phyloP scores from a whole-genome alignment of 345 rosid genomes.

The Lepidium sativum region DNA sequence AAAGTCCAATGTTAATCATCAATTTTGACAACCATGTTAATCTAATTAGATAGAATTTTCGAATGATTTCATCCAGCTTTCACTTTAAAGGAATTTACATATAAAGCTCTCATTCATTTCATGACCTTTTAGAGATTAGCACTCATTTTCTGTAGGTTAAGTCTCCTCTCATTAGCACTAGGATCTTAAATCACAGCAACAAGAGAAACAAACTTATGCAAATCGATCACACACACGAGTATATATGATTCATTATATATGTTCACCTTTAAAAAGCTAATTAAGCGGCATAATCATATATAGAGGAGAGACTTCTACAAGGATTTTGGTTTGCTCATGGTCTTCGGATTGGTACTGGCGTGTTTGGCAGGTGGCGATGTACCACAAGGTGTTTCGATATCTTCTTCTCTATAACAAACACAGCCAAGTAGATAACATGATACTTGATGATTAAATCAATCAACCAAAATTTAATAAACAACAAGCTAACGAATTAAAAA shows the following conservation, averaged over 20 bases:
- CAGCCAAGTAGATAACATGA: too few relatives aligned
- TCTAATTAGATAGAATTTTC: not conserved
- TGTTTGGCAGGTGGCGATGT: not conserved
- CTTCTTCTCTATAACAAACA: not conserved
- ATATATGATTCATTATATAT: not conserved
- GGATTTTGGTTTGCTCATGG: not conserved
- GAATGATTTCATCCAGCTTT: not conserved
- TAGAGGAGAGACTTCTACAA: not conserved
- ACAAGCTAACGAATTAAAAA: too few relatives aligned
- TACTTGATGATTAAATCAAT: too few relatives aligned
- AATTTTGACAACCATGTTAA: too few relatives aligned
- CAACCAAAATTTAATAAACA: too few relatives aligned
- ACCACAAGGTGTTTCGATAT: not conserved
- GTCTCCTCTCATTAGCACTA: not conserved
- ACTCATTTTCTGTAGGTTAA: too few relatives aligned
- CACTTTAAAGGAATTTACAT: not conserved
- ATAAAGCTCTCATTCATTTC: too few relatives aligned
- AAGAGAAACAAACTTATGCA: not conserved
- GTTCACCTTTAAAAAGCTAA: not conserved
- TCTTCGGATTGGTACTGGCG: not conserved
- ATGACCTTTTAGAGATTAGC: too few relatives aligned
- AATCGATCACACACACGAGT: not conserved
- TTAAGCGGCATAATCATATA: too few relatives aligned
- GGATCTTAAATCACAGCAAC: not conserved
- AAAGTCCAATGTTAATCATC: too few relatives aligned